A percentile compares a stretch with the other conserved stretches of the same genome.
phyloP scores from a whole-genome alignment of 2,329 filamentous ascomycete genomes.

The Fusarium piperis region DNA sequence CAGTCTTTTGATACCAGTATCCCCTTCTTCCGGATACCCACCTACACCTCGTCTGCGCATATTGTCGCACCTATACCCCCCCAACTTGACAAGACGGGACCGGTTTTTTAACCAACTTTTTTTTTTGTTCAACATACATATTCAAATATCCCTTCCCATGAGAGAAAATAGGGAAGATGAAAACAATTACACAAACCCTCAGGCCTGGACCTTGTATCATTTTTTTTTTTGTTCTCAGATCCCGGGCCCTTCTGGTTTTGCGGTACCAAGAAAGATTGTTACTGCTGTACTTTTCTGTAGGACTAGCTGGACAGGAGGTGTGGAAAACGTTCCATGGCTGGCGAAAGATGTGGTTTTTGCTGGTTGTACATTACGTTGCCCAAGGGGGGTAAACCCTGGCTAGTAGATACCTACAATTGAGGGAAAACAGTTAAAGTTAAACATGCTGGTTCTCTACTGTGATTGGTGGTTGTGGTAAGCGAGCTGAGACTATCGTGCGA shows the following conservation, averaged over 20 bases:
- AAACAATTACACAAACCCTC: conserved; percentile 32
- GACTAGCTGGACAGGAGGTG: conserved; percentile 37
- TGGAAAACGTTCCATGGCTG: conserved; percentile 25
- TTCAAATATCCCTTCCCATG: conserved; percentile 28
- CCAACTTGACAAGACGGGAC: conserved; percentile 26
- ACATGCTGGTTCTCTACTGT: neutral
- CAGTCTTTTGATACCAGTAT: conserved; percentile 42
- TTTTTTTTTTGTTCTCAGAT: conserved; percentile 25
- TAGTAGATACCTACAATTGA: conserved; percentile 43
- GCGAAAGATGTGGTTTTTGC: conserved; percentile 28
- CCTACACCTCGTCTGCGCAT: conserved; percentile 33
- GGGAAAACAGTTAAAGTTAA: conserved; percentile 41
- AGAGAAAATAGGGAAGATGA: conserved; percentile 26
- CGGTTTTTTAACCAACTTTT: conserved; percentile 20
- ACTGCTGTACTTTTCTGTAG: conserved; percentile 41
- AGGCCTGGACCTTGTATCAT: conserved; percentile 28
- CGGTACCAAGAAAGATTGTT: conserved; percentile 37
- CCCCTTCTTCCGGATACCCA: conserved; percentile 33
- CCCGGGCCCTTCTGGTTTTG: conserved; percentile 31
- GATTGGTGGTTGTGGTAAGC: neutral
- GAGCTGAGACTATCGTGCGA: neutral
- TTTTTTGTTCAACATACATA: conserved; percentile 40
- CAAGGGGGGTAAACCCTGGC: conserved; percentile 21
- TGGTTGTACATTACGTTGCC: conserved; percentile 40
- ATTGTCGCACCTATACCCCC: conserved; percentile 43